Evolutionary conservation across 495 filamentous ascomycete genomes (phyloP).

Genomic region (Mytilinidion resinicola): DNA sequence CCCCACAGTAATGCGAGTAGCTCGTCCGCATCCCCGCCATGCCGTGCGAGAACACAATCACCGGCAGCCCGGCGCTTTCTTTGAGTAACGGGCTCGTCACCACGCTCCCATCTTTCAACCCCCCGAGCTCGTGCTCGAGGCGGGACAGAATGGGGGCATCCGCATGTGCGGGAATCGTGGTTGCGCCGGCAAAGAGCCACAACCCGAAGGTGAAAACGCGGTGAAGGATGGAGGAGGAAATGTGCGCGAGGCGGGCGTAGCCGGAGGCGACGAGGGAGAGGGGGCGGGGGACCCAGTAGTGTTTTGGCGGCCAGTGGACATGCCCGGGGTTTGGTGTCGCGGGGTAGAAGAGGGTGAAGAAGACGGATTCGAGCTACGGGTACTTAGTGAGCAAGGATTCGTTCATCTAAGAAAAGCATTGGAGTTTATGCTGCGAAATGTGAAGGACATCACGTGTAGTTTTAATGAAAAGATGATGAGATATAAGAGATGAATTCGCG

Average conservation of each 20-base stretch:
- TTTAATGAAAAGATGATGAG: neutral
- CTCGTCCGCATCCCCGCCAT: constrained; percentile 46
- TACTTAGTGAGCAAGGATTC: too few species aligned
- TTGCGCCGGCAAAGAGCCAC: constrained; percentile 40
- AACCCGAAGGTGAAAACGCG: constrained; percentile 42
- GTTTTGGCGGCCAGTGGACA: constrained; percentile 15
- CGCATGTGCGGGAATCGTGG: constrained; percentile 14
- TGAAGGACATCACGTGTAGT: neutral
- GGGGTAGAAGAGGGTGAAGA: constrained; percentile 16
- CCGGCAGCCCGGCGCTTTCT: neutral
- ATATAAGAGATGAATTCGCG: neutral
- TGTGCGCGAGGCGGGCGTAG: constrained; percentile 34
- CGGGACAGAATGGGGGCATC: constrained; percentile 15
- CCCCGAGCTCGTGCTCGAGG: neutral
- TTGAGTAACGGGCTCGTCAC: neutral
- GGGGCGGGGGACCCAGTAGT: constrained; percentile 47
- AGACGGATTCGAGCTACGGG: neutral
- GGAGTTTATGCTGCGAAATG: neutral
- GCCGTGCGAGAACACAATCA: constrained; percentile 48
- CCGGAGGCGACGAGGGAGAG: constrained; percentile 45
- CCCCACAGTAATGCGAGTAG: constrained; percentile 49
- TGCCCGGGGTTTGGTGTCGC: neutral
- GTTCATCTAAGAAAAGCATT: too few species aligned
- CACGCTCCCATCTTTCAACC: neutral
- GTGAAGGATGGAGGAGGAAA: constrained; percentile 35